Percentiles rank a stretch among this genome's conserved stretches.
These are phyloP conservation scores for Heliamphora exappendiculata DNA, from an alignment of 148 eudicot genomes.

Conservation along the genomic window DNA sequence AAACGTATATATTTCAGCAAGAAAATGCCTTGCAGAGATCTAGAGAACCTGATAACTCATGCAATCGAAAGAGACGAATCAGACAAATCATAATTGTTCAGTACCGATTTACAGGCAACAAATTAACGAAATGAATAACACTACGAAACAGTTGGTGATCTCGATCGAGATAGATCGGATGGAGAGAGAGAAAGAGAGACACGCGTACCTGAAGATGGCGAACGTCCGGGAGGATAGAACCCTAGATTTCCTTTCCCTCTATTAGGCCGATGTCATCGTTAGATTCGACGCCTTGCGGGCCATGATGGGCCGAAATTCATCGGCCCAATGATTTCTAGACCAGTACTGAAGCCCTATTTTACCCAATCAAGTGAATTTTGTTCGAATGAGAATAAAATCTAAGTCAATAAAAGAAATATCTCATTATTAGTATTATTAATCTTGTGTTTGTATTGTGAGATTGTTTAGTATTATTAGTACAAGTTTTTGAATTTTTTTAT, in stretches of 20 bases:
- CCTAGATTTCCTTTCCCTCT: slow-evolving; percentile 18
- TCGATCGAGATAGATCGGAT: not conserved
- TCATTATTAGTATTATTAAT: too few species aligned
- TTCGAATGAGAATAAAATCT: too few species aligned
- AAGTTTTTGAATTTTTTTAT: too few species aligned
- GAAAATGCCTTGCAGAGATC: not conserved
- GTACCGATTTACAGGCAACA: not conserved
- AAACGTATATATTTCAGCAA: not conserved
- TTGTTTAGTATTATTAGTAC: too few species aligned
- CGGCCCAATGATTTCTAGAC: too few species aligned
- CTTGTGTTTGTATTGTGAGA: too few species aligned
- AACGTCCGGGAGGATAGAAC: slow-evolving; percentile 11
- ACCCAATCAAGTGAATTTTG: too few species aligned
- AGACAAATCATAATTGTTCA: not conserved
- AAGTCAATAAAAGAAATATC: too few species aligned
- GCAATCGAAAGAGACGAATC: not conserved
- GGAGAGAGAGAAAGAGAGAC: slow-evolving; percentile 1
- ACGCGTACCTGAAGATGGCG: not conserved
- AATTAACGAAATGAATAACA: not conserved
- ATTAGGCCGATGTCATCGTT: not conserved
- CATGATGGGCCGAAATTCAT: too few species aligned
- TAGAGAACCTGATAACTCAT: not conserved
- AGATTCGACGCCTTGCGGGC: not conserved
- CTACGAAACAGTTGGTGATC: not conserved
- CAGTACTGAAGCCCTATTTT: too few species aligned